These are phyloP conservation scores for Globisporangium sylvaticum DNA, from an alignment of 352 stramenopile species.

Conservation along the genomic window DNA sequence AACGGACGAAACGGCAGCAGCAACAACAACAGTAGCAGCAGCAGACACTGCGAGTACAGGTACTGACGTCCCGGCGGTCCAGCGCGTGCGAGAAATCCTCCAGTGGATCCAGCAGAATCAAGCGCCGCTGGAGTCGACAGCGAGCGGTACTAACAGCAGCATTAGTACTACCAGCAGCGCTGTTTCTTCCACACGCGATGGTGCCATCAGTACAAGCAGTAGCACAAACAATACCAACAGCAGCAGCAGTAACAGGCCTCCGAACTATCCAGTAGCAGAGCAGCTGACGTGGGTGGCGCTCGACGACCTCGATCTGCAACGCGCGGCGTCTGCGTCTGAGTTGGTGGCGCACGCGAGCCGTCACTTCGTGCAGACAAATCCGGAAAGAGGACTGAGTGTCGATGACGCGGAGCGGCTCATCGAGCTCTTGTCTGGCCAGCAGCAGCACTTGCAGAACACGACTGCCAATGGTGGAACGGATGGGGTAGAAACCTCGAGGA, in stretches of 20 bases:
- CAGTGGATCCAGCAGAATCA: conserved; percentile 8
- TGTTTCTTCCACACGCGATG: not conserved
- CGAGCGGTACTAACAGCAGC: not conserved
- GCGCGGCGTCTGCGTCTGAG: not conserved
- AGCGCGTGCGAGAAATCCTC: not conserved
- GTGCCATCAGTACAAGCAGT: not conserved
- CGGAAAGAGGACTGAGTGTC: not conserved
- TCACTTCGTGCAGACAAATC: not conserved
- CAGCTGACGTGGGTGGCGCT: not conserved
- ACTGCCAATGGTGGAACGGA: not conserved
- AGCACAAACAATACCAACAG: not conserved
- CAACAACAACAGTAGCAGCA: not conserved
- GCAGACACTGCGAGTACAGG: not conserved
- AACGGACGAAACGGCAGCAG: not conserved
- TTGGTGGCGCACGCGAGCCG: not conserved
- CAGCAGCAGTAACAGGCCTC: not conserved
- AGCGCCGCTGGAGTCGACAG: not conserved
- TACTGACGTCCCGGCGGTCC: not conserved
- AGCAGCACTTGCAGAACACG: not conserved
- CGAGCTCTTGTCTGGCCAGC: not conserved
- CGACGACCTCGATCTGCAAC: not conserved
- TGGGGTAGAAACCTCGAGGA: not conserved
- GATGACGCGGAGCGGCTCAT: not conserved
- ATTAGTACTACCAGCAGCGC: not conserved
- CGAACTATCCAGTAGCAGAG: not conserved